These are phyloP conservation scores for Myxozyma neotropica DNA, from an alignment of 805 yeast species.

Conservation along the genomic window DNA sequence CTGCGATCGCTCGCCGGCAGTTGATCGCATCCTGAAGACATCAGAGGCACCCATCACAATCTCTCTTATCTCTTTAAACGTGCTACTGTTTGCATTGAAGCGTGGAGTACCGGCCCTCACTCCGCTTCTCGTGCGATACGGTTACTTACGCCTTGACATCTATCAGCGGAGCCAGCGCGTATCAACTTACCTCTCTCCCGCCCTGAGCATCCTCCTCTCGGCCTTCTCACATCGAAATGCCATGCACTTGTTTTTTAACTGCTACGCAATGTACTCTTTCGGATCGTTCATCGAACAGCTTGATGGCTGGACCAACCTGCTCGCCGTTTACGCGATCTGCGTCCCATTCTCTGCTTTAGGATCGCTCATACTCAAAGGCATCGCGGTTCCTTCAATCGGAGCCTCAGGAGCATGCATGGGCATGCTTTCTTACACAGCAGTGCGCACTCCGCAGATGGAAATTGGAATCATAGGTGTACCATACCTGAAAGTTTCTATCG, in stretches of 20 bases:
- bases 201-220: conserved; percentile 14
- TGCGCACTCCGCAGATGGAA: conserved; percentile 14
- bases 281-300: conserved; percentile 21
- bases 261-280: conserved; percentile 23
- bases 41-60: conserved; percentile 25
- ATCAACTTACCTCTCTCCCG: conserved; percentile 9
- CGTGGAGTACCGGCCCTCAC: conserved; percentile 15
- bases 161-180: conserved; percentile 4
- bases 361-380: conserved; percentile 15
- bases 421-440: conserved; percentile 27
- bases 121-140: conserved; percentile 21
- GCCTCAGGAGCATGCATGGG: conserved; percentile 32
- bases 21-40: not conserved
- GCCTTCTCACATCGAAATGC: conserved; percentile 29
- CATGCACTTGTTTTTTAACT: conserved; percentile 20
- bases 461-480: conserved; percentile 18
- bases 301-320: conserved; percentile 16
- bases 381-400: conserved; percentile 25
- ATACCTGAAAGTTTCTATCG: not conserved
- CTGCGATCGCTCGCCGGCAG: not conserved
- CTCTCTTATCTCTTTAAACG: conserved; percentile 13
- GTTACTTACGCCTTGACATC: conserved; percentile 26
- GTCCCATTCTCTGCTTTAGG: conserved; percentile 14
- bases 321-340: conserved; percentile 20
- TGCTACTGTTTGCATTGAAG: conserved; percentile 19